Base-by-base conservation (phyloP, 345 rosid genomes). In the Eucalyptus tenuipes region DNA sequence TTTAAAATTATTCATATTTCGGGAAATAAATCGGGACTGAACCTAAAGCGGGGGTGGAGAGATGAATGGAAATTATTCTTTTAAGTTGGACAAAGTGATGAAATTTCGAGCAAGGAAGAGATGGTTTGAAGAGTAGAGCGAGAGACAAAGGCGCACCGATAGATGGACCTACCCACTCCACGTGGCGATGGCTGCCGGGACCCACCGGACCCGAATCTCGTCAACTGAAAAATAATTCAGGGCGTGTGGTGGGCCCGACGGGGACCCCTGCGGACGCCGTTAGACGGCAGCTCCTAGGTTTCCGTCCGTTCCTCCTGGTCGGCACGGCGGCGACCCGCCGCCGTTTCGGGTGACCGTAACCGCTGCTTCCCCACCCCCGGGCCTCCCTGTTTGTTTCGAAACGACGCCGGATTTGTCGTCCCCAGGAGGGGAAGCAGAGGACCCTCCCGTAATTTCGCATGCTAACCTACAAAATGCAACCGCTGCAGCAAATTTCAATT, bases 51-150 rank as follows among this genome's bases (percentile, higher is more conserved):
- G 64, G 29, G 64, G n/a, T 16, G 29, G 27, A 27, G n/a, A 10
- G 64, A 24, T 57, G 64, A 57, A 25, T 59, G n/a, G 7, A 59
- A 27, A 27, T 10, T 25, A 27, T 59, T 59, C 14, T 59, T 25
- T 27, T 25, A 13, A 12, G 31, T 59, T 1, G 31, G n/a, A 59
- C 68, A 59, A 59, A 3, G 31, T 27, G 1, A 11, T 6, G 31
- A 13, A 59, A 12, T 25, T 59, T 59, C 31, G 31, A 27, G 14
- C 0, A 15, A 27, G 33, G 16, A 27, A 59, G 1, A 10, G 13
- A 24, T 0, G 31, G 75, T 66, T 66, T 66, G 75, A 66, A n/a
- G 40, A n/a, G 40, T 14, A 66, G 66, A 27, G 66, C 66, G 13
- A 11, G n/a, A 10, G 27, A 10, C 13, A 4, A 50, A 57, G 25